Evolutionary conservation across 805 yeast species (phyloP).

Genomic region (Monosporozyma aerobia): DNA sequence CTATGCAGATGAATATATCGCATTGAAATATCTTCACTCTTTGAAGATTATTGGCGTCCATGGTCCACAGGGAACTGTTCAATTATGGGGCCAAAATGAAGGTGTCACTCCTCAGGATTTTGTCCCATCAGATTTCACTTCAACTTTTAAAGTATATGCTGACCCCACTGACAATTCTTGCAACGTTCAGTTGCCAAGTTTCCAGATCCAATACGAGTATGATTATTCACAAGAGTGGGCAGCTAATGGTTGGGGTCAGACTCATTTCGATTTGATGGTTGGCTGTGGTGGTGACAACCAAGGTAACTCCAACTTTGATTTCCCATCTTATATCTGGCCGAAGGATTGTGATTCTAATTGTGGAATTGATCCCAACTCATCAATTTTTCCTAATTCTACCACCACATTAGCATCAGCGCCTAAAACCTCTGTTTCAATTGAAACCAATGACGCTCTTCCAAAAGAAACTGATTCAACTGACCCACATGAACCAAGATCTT

Average conservation of each 20-base stretch:
- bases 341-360: not conserved
- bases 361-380: too few relatives aligned
- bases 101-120: conserved; percentile 4
- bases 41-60: conserved; percentile 11
- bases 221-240: conserved; percentile 5
- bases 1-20: conserved; percentile 9
- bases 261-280: conserved; percentile 10
- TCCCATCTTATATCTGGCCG: conserved; percentile 15
- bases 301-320: conserved; percentile 13
- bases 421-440: too few relatives aligned
- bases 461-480: too few relatives aligned
- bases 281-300: conserved; percentile 16
- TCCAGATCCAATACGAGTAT: conserved; percentile 16
- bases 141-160: conserved; percentile 12
- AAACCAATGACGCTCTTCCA: too few relatives aligned
- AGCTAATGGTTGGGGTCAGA: conserved; percentile 13
- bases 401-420: too few relatives aligned
- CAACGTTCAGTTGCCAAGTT: conserved; percentile 14
- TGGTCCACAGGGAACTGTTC: conserved; percentile 10
- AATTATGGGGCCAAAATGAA: conserved; percentile 13
- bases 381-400: too few relatives aligned
- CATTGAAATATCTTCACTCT: conserved; percentile 10
- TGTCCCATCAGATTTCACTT: conserved; percentile 15
- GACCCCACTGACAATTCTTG: not conserved
- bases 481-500: too few relatives aligned